Conservation (phyloP, 2,329 filamentous ascomycete species). For the Aureobasidium subglaciale region DNA sequence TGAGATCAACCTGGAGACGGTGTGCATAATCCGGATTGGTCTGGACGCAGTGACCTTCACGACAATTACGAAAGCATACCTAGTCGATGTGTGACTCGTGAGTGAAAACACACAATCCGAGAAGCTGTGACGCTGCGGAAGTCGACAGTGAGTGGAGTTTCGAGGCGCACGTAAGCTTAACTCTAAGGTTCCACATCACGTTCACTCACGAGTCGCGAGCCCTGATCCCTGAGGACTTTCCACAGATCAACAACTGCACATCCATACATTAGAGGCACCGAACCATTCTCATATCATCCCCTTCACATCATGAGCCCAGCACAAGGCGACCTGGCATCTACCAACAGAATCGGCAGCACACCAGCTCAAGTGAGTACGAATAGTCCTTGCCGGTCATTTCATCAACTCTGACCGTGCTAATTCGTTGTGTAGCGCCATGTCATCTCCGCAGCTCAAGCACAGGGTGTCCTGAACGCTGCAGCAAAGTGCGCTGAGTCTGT, state of each 20-base stretch:
- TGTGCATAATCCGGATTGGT: neutral
- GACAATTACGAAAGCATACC: neutral
- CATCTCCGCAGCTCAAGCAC: slow-evolving; percentile 23
- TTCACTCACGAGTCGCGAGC: neutral
- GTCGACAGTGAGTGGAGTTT: slow-evolving; percentile 8
- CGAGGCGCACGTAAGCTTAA: slow-evolving; percentile 10
- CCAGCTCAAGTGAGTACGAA: neutral
- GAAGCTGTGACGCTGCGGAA: neutral
- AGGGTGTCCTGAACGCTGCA: slow-evolving; percentile 22
- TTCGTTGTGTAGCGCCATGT: slow-evolving; percentile 20
- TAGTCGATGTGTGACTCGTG: neutral
- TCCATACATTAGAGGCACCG: neutral
- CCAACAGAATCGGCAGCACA: slow-evolving; percentile 12
- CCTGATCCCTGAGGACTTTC: neutral
- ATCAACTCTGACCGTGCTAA: neutral
- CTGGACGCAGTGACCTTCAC: neutral
- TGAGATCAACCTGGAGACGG: slow-evolving; percentile 7
- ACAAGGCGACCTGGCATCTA: neutral
- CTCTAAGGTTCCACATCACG: neutral
- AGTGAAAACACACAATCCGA: neutral
- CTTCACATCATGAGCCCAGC: slow-evolving; percentile 1
- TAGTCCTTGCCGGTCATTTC: neutral
- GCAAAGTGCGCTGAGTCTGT: slow-evolving; percentile 13
- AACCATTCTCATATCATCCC: neutral
- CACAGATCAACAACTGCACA: neutral